Evolutionary conservation across 257 asterid species (phyloP).

Genomic region (Eustoma russellianum): DNA sequence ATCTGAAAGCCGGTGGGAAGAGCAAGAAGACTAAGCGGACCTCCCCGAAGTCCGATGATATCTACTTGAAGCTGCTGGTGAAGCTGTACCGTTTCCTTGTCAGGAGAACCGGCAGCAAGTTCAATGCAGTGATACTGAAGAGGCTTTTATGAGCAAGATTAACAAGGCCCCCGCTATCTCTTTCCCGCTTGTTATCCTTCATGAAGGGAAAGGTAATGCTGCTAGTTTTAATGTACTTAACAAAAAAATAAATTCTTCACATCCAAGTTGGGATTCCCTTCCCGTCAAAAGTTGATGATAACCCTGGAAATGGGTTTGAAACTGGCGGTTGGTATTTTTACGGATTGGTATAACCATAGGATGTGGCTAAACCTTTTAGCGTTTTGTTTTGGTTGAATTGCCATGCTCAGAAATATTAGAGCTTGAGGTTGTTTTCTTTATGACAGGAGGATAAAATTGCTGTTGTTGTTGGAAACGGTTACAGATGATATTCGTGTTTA

Average conservation of each 20-base stretch:
- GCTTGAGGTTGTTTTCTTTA: neutral
- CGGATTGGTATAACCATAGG: too few relatives aligned
- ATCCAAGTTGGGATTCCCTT: too few relatives aligned
- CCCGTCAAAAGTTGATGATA: too few relatives aligned
- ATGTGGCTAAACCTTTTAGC: too few relatives aligned
- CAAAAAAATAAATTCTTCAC: too few relatives aligned
- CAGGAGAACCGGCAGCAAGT: slow-evolving; percentile 87
- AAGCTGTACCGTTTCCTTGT: slow-evolving; percentile 83
- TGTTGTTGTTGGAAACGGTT: slow-evolving; percentile 71
- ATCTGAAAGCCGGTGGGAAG: slow-evolving; percentile 91
- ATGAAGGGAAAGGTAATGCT: slow-evolving; percentile 58
- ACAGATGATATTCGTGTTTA: slow-evolving; percentile 65
- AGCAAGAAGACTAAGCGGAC: slow-evolving; percentile 78
- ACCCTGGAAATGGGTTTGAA: too few relatives aligned
- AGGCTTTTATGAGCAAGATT: slow-evolving; percentile 82
- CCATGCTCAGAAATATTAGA: too few relatives aligned
- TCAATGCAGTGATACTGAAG: slow-evolving; percentile 74
- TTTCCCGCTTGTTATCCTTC: slow-evolving; percentile 57
- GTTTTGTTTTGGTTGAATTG: neutral
- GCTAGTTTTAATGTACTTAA: too few relatives aligned
- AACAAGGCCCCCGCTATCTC: slow-evolving; percentile 84
- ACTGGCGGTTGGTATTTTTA: too few relatives aligned
- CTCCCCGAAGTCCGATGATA: slow-evolving; percentile 63
- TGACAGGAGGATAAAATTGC: slow-evolving; percentile 74
- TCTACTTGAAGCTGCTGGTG: slow-evolving; percentile 62